A percentile compares a stretch with the other conserved stretches of the same genome.
phyloP scores from a whole-genome alignment of 2,329 filamentous ascomycete species.

The Fusarium sp. region DNA sequence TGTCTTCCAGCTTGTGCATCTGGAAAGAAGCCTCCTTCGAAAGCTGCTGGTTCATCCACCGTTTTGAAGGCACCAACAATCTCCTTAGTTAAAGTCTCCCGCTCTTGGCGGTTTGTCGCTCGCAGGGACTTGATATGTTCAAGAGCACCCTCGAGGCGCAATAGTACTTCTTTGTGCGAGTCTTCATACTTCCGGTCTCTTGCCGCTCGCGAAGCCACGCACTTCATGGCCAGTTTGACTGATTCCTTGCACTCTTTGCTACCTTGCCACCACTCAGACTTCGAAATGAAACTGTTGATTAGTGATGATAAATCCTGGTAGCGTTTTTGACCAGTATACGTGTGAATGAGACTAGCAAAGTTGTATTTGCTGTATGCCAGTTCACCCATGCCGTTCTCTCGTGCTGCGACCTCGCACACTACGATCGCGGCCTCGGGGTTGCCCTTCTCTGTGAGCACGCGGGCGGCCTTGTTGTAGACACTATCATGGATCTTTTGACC shows the following conservation, averaged over 20 bases:
- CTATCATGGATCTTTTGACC: constrained; percentile 52
- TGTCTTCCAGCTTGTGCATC: constrained; percentile 21
- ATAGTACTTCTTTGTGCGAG: constrained; percentile 46
- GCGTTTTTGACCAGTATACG: constrained; percentile 50
- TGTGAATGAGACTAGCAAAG: constrained; percentile 54
- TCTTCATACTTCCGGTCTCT: constrained; percentile 13
- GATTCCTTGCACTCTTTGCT: constrained; percentile 54
- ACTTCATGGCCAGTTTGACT: constrained; percentile 56
- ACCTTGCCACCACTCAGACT: constrained; percentile 54
- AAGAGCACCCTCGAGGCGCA: constrained; percentile 35
- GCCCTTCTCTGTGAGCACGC: constrained; percentile 48
- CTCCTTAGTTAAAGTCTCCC: constrained; percentile 30
- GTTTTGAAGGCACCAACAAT: constrained; percentile 39
- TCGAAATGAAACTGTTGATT: constrained; percentile 49
- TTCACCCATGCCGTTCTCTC: constrained; percentile 53
- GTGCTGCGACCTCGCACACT: constrained; percentile 54
- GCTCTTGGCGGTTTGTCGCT: constrained; percentile 36
- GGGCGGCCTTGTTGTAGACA: constrained; percentile 54
- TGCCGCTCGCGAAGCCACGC: constrained; percentile 46
- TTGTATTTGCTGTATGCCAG: constrained; percentile 55
- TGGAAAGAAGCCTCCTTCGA: constrained; percentile 26
- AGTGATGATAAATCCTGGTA: constrained; percentile 51
- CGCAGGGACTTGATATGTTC: constrained; percentile 44
- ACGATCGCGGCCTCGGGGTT: constrained; percentile 48
- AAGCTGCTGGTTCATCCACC: constrained; percentile 25